Evolutionary conservation across 257 asterid genomes (phyloP).

Genomic region (Euphrasia confusa): DNA sequence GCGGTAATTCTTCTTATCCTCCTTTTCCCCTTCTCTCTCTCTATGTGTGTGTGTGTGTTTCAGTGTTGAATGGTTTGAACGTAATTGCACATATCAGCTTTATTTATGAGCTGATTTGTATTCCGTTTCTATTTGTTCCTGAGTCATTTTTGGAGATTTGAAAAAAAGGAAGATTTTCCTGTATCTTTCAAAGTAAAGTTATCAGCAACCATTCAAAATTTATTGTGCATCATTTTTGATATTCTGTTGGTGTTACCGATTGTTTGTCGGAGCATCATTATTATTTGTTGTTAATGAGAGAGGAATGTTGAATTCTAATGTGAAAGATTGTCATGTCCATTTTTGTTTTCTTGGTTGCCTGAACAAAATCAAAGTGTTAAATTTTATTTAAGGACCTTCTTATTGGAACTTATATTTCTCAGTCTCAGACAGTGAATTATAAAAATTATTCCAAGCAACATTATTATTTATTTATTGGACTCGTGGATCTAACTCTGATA

Average conservation of each 20-base stretch:
- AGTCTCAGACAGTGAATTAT: background rate
- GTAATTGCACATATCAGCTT: slow-evolving; percentile 1
- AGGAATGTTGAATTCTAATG: background rate
- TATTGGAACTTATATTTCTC: background rate
- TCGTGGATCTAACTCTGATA: slow-evolving; percentile 9
- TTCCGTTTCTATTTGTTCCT: background rate
- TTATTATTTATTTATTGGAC: background rate
- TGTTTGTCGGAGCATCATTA: no score
- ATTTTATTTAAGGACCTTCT: background rate
- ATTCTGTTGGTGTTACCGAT: slow-evolving; percentile 8
- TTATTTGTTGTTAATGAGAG: slow-evolving; percentile 2
- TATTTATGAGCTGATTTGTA: background rate
- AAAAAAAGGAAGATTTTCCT: background rate
- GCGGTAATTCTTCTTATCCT: slow-evolving; percentile 28
- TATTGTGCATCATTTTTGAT: slow-evolving; percentile 8
- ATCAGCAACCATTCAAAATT: background rate
- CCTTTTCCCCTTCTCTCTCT: background rate
- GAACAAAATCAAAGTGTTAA: background rate
- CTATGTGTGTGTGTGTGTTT: background rate
- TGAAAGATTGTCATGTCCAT: background rate
- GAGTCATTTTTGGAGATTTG: slow-evolving; percentile 9
- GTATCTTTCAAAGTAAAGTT: slow-evolving; percentile 1
- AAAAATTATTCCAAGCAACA: background rate
- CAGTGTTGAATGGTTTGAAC: background rate
- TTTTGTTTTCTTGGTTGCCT: background rate